These are phyloP conservation scores for Geotrichum aggregatum DNA, from an alignment of 1,139 yeast genomes.

Conservation along the genomic window DNA sequence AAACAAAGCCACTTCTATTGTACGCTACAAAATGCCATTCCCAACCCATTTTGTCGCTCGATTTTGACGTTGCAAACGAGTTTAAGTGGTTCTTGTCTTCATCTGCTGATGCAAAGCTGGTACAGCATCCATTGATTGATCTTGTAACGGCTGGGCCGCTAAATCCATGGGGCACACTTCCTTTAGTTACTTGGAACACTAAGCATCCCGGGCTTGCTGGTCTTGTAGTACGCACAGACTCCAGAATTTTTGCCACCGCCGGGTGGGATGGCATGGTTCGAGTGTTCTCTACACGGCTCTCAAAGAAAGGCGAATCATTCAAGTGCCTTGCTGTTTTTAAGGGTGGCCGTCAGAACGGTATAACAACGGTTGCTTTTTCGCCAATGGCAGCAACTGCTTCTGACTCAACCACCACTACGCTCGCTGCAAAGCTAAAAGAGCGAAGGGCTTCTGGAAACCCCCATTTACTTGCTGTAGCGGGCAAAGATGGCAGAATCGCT, in stretches of 20 bases:
- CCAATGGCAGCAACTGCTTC: conserved; percentile 15
- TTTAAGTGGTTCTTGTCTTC: conserved; percentile 30
- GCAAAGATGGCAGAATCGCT: conserved; percentile 40
- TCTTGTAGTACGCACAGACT: conserved; percentile 33
- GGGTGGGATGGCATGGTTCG: conserved; percentile 44
- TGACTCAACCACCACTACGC: neutral
- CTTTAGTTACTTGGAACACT: conserved; percentile 23
- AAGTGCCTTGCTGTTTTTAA: conserved; percentile 34
- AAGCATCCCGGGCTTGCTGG: conserved; percentile 36
- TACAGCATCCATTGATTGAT: conserved; percentile 28
- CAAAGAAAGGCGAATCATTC: conserved; percentile 16
- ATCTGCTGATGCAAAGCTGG: conserved; percentile 37
- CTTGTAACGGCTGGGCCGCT: neutral
- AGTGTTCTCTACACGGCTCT: conserved; percentile 26
- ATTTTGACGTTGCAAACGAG: conserved; percentile 21
- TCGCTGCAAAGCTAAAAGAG: conserved; percentile 18
- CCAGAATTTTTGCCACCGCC: conserved; percentile 35
- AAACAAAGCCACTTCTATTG: conserved; percentile 18
- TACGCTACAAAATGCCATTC: conserved; percentile 31
- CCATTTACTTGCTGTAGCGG: conserved; percentile 40
- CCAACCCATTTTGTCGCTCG: conserved; percentile 39
- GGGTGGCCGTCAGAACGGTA: conserved; percentile 34
- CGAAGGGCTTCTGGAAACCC: neutral
- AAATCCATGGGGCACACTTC: conserved; percentile 11
- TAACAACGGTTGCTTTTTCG: conserved; percentile 31